Evolutionary conservation across 2,329 filamentous ascomycete genomes (phyloP), one percentile per base, ranked within the genome.

Genomic region (Colletotrichum simmondsii): DNA sequence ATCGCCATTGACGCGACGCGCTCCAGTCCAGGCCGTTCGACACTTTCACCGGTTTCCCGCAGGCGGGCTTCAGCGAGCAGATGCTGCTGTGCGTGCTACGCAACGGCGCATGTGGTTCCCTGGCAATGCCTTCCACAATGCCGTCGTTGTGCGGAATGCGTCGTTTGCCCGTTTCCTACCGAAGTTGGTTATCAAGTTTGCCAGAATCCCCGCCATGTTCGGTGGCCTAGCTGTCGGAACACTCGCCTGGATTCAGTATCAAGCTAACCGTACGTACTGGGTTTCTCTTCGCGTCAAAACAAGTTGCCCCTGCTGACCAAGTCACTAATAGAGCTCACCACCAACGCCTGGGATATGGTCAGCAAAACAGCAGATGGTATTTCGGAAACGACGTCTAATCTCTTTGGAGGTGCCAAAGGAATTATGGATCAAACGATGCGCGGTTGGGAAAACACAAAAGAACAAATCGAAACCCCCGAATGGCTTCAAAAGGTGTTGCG

Each of bases 201-300:
- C 92, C 46, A 91, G 95, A 69, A 87, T 98, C 67, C 97, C 97
- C 24, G 97, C 97, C 71, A 93, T 98, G 85, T 95, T 98, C 78
- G 97, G 96, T 54, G 95, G 95, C 54, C 90, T 95, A 59, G 94
- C 95, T 79, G 90, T 99, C 76, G 95, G 94, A 16, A 94, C 94
- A 3, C 85, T 97, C 72, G 95, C 95, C 30, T 99, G 98, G 89
- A 85, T 99, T 61, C 97, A 99, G 81, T 98, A 99, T 81, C 97
- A 99, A 83, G 96, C 97, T 75, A 92, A 92, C 68, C 94, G 94
- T 95, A 89, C 75, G 93, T 89, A 49, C 58, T 19, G 24, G 53
- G 16, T 11, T 58, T 35, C n/a, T 24, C 19, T 32, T 16, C 28
- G 49, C 16, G 24, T 14, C n/a, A 35, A 3, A 12, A 26, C 4